These are phyloP conservation scores for Entophlyctis luteolus DNA, from an alignment of 192 early-diverging fungal species.

Conservation along the genomic window DNA sequence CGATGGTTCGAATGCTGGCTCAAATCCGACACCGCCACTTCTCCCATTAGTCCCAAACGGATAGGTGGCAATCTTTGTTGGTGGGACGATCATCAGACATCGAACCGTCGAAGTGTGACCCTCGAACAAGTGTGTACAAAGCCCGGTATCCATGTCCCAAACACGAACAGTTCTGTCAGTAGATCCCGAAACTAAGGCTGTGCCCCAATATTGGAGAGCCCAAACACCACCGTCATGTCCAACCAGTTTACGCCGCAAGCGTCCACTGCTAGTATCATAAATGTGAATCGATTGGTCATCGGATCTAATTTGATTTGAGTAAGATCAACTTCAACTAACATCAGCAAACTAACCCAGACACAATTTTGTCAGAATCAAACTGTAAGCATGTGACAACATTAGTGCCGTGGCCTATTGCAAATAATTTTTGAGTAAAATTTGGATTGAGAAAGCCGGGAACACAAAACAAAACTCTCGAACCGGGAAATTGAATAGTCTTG, in stretches of 20 bases:
- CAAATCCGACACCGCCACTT: slow-evolving; percentile 21
- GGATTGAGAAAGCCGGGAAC: no score
- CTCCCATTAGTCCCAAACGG: slow-evolving; percentile 5
- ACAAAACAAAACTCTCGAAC: not conserved
- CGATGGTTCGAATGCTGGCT: slow-evolving; percentile 18
- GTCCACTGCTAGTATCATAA: slow-evolving; percentile 83
- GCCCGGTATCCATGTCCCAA: slow-evolving; percentile 89
- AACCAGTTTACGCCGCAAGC: slow-evolving; percentile 61
- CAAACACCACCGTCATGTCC: slow-evolving; percentile 95
- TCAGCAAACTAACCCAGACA: slow-evolving; percentile 61
- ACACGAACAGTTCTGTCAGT: slow-evolving; percentile 93
- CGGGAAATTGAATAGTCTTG: slow-evolving; percentile 71
- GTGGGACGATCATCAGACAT: slow-evolving; percentile 83
- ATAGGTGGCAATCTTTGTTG: slow-evolving; percentile 39
- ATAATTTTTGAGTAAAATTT: no score
- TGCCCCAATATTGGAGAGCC: slow-evolving; percentile 88
- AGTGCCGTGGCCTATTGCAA: slow-evolving; percentile 61
- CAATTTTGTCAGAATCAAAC: slow-evolving; percentile 93
- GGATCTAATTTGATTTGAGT: slow-evolving; percentile 33
- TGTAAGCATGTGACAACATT: slow-evolving; percentile 93
- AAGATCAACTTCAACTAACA: slow-evolving; percentile 12
- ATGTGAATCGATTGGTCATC: slow-evolving; percentile 93
- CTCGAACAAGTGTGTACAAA: slow-evolving; percentile 88
- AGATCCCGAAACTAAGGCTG: slow-evolving; percentile 87
- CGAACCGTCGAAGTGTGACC: slow-evolving; percentile 95